Percentiles rank a stretch among this genome's conserved stretches.
These are phyloP conservation scores for Actinidia chinensis DNA, from an alignment of 179 eudicot genomes.

Conservation along the genomic window DNA sequence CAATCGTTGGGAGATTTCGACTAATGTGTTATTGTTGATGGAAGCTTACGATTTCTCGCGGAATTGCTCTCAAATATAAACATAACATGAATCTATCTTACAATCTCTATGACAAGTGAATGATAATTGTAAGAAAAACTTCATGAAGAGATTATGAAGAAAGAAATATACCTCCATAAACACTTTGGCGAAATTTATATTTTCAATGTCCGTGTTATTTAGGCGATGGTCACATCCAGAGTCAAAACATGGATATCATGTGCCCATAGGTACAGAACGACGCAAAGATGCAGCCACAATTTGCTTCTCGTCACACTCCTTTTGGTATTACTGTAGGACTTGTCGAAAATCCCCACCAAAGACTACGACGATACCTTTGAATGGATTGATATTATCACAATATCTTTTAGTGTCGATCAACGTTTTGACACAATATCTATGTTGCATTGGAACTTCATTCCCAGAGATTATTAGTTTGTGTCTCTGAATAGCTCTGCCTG, in stretches of 20 bases:
- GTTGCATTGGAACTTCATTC: neutral
- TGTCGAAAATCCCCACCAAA: neutral
- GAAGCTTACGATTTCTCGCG: neutral
- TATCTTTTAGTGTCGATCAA: neutral
- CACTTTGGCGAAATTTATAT: neutral
- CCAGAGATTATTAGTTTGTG: neutral
- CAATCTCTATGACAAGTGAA: too few species aligned
- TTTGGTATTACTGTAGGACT: neutral
- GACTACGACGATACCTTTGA: neutral
- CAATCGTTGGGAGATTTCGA: neutral
- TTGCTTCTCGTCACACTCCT: neutral
- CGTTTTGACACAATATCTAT: neutral
- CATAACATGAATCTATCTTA: neutral
- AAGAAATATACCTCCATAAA: neutral
- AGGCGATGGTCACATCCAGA: neutral
- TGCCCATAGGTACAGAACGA: neutral
- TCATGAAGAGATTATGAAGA: too few species aligned
- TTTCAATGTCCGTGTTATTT: neutral
- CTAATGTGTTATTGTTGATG: neutral
- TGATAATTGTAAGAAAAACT: too few species aligned
- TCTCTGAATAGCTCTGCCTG: neutral
- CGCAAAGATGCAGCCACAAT: neutral
- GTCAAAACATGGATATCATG: neutral
- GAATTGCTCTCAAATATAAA: neutral
- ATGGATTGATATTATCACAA: neutral